Percentiles rank a stretch among this genome's conserved stretches.
phyloP scores from a whole-genome alignment of 1,284 basidiomycete genomes.

The Meira nashicola region DNA sequence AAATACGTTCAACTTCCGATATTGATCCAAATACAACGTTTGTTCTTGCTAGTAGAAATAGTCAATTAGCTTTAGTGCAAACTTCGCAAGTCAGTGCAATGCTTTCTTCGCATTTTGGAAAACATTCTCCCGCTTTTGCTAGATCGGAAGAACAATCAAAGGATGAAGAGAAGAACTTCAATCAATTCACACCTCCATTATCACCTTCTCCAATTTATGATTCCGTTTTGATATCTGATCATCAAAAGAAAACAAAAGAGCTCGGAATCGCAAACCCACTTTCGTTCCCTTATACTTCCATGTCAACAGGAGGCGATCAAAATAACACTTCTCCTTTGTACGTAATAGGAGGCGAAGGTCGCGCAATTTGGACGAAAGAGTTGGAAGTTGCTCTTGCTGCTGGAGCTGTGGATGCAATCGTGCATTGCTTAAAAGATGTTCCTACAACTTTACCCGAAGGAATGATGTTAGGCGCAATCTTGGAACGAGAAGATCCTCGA shows the following conservation, averaged over 20 bases:
- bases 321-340: slow-evolving; percentile 68
- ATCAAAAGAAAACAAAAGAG: not conserved
- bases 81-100: slow-evolving; percentile 41
- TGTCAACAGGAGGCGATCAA: slow-evolving; percentile 85
- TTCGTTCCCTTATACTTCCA: slow-evolving; percentile 63
- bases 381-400: slow-evolving; percentile 76
- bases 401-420: slow-evolving; percentile 78
- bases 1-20: too few relatives aligned
- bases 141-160: not conserved
- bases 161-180: not conserved
- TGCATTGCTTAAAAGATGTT: slow-evolving; percentile 90
- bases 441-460: slow-evolving; percentile 80
- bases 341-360: slow-evolving; percentile 58
- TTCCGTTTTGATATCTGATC: not conserved
- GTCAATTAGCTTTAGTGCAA: slow-evolving; percentile 44
- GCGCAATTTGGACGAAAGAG: slow-evolving; percentile 91
- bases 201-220: not conserved
- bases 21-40: slow-evolving; percentile 39
- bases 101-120: slow-evolving; percentile 42
- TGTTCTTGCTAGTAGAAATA: slow-evolving; percentile 43
- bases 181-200: slow-evolving; percentile 12
- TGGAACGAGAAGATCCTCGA: slow-evolving; percentile 81
- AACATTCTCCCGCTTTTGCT: slow-evolving; percentile 34
- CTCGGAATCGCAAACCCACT: slow-evolving; percentile 18
- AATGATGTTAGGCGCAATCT: slow-evolving; percentile 77